phyloP scores from a whole-genome alignment of 208 protist species.

The Trichomonas tenax region DNA sequence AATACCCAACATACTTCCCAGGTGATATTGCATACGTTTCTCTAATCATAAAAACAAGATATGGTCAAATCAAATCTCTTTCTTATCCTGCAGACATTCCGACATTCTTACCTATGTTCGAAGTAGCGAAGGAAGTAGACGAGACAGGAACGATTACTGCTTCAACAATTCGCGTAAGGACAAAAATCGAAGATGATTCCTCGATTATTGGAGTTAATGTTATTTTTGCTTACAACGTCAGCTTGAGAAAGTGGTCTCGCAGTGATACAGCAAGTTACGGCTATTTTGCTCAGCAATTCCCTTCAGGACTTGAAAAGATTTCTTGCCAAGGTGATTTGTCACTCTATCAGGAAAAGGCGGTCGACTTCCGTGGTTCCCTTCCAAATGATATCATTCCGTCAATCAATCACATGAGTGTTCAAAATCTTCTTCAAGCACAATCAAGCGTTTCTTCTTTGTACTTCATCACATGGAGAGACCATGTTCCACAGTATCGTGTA shows the following conservation, averaged over 20 bases:
- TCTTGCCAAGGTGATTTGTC: not conserved
- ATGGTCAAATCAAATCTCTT: no score
- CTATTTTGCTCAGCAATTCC: not conserved
- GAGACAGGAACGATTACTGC: no score
- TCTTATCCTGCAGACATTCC: no score
- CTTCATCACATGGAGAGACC: not conserved
- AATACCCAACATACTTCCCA: not conserved
- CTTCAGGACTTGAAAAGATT: not conserved
- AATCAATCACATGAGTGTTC: no score
- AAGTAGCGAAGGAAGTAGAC: no score
- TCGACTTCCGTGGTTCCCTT: not conserved
- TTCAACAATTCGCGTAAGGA: no score
- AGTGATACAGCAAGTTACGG: not conserved
- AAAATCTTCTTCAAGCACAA: not conserved
- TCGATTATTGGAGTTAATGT: not conserved
- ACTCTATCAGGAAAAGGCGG: not conserved
- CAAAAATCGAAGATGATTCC: not conserved
- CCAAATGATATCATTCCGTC: not conserved
- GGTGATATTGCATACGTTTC: not conserved
- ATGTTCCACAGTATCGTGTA: not conserved
- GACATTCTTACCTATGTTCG: no score
- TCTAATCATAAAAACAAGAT: no score
- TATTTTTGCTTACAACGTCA: not conserved
- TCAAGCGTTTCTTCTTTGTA: not conserved
- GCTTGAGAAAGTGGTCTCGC: not conserved